These are phyloP conservation scores for Carex kokanica DNA, from an alignment of 176 grass and related monocot genomes.

Conservation along the genomic window DNA sequence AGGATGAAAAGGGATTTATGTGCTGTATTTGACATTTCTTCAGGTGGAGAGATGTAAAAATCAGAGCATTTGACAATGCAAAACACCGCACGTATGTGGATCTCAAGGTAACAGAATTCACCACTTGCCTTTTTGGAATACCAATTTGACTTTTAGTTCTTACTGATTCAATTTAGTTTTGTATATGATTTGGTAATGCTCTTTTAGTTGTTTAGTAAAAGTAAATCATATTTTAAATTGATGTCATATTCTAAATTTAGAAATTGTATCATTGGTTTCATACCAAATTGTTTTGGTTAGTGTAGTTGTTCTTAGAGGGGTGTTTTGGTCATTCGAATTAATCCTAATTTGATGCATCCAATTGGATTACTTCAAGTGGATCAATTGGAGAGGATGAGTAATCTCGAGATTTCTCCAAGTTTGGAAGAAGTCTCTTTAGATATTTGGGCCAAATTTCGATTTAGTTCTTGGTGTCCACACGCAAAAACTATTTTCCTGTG, in stretches of 20 bases:
- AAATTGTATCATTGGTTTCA: no score
- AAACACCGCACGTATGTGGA: slow-evolving; percentile 95
- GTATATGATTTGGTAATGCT: background rate
- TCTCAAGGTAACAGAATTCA: slow-evolving; percentile 72
- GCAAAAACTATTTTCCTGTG: background rate
- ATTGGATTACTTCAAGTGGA: no score
- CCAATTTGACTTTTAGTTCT: slow-evolving; percentile 5
- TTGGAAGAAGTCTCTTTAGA: background rate
- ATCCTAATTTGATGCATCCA: no score
- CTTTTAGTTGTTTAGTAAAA: background rate
- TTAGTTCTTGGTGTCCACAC: background rate
- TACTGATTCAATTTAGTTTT: background rate
- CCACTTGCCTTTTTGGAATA: background rate
- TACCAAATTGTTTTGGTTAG: no score
- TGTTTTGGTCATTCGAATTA: no score
- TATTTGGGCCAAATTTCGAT: background rate
- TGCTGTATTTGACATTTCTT: slow-evolving; percentile 35
- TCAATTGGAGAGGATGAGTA: no score
- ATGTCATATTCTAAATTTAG: slow-evolving; percentile 11
- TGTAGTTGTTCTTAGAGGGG: no score
- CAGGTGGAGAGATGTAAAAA: slow-evolving; percentile 98
- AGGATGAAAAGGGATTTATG: background rate
- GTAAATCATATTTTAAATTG: background rate
- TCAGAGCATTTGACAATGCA: slow-evolving; percentile 88
- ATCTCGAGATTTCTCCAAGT: no score